Base-by-base conservation (phyloP, 257 asterid genomes). In the Rehmannia glutinosa region DNA sequence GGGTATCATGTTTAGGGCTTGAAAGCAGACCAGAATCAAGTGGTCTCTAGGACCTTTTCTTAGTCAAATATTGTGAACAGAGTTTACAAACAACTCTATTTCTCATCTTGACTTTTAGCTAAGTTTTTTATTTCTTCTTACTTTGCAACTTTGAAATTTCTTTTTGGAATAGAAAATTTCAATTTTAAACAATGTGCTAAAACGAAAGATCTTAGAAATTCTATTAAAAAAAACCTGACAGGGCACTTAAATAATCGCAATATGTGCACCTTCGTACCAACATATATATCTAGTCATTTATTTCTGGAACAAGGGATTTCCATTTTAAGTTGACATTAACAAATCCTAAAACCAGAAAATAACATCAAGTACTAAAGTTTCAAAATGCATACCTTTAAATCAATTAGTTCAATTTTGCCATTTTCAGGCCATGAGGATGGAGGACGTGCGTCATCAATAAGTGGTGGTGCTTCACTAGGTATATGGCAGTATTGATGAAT, bases 401-500 rank as follows among this genome's bases (percentile, higher is more conserved):
- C 92, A 70, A 88, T 78, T 33, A 94, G 83, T 77, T 91, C 88
- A 69, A 94, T 86, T 35, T 78, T 69, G 77, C 99, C 99, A 41
- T 68, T 83, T 73, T 89, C 91, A 21, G 99, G 98, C 99, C 99
- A 91, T 12, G 95, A 80, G 36, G 86, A 46, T 16, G 87, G 89
- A 49, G 95, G 97, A 0, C 86, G 86, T 23, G 86, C 78, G 66
- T 83, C 81, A 9, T 88, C 97, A 70, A 94, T 81, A 66, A 83
- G 27, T 24, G 78, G 4, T 10, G 99, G 97, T 43, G 99, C 99
- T 85, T 94, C 99, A 74, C 97, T 87, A 17, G 95, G 95, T 74
- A 94, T 81, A 33, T 86, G 80, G 68, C 97, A 86, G 77, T 94
- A 94, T 57, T 94, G 99, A 79, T 94, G 89, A 75, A 94, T 94